phyloP scores from a whole-genome alignment of 2,329 filamentous ascomycete species.

The Pseudogymnoascus sp. region DNA sequence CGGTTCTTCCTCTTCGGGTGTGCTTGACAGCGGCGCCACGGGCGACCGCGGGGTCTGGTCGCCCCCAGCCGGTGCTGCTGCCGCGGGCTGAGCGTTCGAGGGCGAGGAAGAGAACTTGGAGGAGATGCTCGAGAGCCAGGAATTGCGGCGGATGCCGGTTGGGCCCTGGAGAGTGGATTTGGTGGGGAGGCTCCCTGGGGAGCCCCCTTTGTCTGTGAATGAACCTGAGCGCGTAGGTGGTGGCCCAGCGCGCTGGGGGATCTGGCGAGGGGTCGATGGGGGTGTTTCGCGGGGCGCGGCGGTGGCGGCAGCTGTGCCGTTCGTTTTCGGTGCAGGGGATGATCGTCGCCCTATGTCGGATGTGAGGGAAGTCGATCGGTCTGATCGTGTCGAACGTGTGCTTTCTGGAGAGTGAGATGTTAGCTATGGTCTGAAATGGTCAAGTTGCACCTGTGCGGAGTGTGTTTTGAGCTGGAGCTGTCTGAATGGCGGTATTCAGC shows the following conservation, averaged over 20 bases:
- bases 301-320: conserved; percentile 14
- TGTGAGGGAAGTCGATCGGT: neutral
- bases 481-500: neutral
- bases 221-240: conserved; percentile 17
- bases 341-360: neutral
- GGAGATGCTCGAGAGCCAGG: conserved; percentile 90
- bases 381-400: conserved; percentile 4
- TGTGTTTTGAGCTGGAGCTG: neutral
- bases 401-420: neutral
- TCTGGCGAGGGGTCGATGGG: conserved; percentile 18
- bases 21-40: neutral
- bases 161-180: neutral
- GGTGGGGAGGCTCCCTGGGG: neutral
- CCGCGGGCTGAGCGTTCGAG: conserved; percentile 22
- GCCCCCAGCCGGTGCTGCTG: conserved; percentile 22
- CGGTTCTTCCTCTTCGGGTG: conserved; percentile 17
- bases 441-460: conserved; percentile 15
- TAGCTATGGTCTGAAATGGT: conserved; percentile 11
- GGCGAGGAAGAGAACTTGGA: conserved; percentile 74
- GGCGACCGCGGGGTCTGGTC: conserved; percentile 23
- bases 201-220: neutral
- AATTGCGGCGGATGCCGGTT: conserved; percentile 47
- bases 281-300: conserved; percentile 12
- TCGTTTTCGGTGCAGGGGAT: conserved; percentile 6
- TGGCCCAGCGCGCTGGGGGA: conserved; percentile 20